A percentile compares a stretch with the other conserved stretches of the same genome.
These are phyloP conservation scores for Aegilops longissima DNA, from an alignment of 176 grass and related monocot genomes.

Conservation along the genomic window DNA sequence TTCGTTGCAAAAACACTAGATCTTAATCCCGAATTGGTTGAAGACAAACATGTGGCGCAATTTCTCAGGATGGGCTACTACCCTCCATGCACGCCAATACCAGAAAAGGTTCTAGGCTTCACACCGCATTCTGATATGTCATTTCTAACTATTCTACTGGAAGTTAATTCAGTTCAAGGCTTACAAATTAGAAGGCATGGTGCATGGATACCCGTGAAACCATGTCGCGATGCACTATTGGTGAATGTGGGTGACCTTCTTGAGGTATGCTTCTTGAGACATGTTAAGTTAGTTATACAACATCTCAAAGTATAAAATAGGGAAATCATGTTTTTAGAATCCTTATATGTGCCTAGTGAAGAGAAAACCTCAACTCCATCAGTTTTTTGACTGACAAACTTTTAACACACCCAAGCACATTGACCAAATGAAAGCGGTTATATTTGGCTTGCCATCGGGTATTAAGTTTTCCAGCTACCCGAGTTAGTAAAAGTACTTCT, in stretches of 20 bases:
- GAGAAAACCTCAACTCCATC: background rate
- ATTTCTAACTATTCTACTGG: conserved; percentile 39
- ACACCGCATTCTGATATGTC: conserved; percentile 41
- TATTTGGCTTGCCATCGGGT: background rate
- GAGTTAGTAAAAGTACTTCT: background rate
- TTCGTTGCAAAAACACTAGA: conserved; percentile 43
- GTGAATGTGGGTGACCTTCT: conserved; percentile 53
- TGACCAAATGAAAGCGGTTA: background rate
- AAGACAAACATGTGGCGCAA: conserved; percentile 35
- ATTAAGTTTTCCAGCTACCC: background rate
- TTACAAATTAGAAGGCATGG: conserved; percentile 41
- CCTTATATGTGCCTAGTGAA: background rate
- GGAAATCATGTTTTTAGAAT: background rate
- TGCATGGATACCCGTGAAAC: conserved; percentile 34
- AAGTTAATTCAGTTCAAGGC: conserved; percentile 48
- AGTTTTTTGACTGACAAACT: background rate
- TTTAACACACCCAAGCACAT: background rate
- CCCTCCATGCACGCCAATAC: conserved; percentile 42
- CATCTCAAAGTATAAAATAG: background rate
- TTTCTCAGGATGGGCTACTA: conserved; percentile 56
- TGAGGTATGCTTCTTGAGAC: conserved; percentile 26
- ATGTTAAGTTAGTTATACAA: background rate
- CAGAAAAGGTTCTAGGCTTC: conserved; percentile 56
- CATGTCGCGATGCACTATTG: conserved; percentile 32
- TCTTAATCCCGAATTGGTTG: conserved; percentile 14